Evolutionary conservation across 768 basidiomycete genomes (phyloP), one percentile per base, ranked within the genome.

Genomic region (Clitopilus passeckerianus): DNA sequence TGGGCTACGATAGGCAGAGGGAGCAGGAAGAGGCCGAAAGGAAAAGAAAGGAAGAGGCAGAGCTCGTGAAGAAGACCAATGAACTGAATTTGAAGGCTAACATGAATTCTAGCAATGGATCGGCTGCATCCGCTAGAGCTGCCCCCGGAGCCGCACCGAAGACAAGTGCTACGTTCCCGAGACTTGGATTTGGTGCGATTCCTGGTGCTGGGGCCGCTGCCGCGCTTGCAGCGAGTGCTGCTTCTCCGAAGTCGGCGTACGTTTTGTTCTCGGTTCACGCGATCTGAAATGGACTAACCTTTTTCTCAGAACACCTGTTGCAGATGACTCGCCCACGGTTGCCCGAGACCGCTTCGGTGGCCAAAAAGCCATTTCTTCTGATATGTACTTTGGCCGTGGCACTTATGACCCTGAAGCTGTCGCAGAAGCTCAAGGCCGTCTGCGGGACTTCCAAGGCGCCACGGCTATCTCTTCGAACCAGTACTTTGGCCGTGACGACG

Each of bases 341-440:
- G 96, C 97, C 1, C 86, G 95, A 59, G 90, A 95, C 7, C 93
- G 91, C 66, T 99, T 98, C 71, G 92, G 93, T 1, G 72, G 68
- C 60, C 97, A 98, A 71, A 99, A 98, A 70, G 94, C 85, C 57
- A 99, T 99, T 71, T 98, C 95, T 5, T 96, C 94, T 3, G 97
- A 98, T 68, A 94, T 95, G 91, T 98, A 89, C 78, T 98, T 98
- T 70, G 93, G 89, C 22, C 84, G 96, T 43, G 90, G 90, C 54
- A 72, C 86, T 20, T 98, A 97, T 74, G 95, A 98, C 68, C 85
- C 92, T 1, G 67, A 71, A 35, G 79, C 85, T 3, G 67, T 82
- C 43, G 74, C 78, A 52, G 94, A 98, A 74, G 95, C 95, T 5
- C 90, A 93, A 67, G 74, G 81, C 10, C 86, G 96, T 1, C 77